A percentile compares a stretch with the other conserved stretches of the same genome.
phyloP scores from a whole-genome alignment of 2,329 filamentous ascomycete species.

The Remersonia thermophila region DNA sequence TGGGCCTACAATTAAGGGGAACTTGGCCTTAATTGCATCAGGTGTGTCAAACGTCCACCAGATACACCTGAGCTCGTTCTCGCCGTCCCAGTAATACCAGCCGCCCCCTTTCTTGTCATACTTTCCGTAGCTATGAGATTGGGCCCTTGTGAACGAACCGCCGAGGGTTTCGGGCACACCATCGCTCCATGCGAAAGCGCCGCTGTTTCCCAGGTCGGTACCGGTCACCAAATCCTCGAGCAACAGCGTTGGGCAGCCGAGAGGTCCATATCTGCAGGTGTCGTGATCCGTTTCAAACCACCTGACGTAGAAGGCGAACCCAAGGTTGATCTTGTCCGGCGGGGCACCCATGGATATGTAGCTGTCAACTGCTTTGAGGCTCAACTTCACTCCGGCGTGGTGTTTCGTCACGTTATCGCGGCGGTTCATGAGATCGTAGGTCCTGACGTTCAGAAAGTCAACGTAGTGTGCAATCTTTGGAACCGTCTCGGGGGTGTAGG shows the following conservation, averaged over 20 bases:
- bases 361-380: constrained; percentile 41
- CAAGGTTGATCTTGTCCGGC: constrained; percentile 47
- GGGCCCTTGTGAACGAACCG: constrained; percentile 45
- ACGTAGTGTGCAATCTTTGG: constrained; percentile 47
- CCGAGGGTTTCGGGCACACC: constrained; percentile 26
- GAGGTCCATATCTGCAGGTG: constrained; percentile 32
- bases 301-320: constrained; percentile 58
- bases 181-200: constrained; percentile 48
- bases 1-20: constrained; percentile 43
- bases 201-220: constrained; percentile 40
- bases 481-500: constrained; percentile 44
- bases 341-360: constrained; percentile 47
- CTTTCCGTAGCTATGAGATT: constrained; percentile 30
- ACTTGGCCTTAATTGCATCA: constrained; percentile 48
- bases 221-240: constrained; percentile 50
- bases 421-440: constrained; percentile 62
- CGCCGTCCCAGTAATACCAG: constrained; percentile 54
- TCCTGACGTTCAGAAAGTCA: constrained; percentile 61
- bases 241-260: constrained; percentile 46
- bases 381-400: constrained; percentile 46
- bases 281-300: constrained; percentile 46
- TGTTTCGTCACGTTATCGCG: constrained; percentile 54
- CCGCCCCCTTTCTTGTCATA: constrained; percentile 49
- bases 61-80: constrained; percentile 53
- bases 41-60: constrained; percentile 69